phyloP scores from a whole-genome alignment of 2,329 filamentous ascomycete species.

The Stenocarpella maydis region DNA sequence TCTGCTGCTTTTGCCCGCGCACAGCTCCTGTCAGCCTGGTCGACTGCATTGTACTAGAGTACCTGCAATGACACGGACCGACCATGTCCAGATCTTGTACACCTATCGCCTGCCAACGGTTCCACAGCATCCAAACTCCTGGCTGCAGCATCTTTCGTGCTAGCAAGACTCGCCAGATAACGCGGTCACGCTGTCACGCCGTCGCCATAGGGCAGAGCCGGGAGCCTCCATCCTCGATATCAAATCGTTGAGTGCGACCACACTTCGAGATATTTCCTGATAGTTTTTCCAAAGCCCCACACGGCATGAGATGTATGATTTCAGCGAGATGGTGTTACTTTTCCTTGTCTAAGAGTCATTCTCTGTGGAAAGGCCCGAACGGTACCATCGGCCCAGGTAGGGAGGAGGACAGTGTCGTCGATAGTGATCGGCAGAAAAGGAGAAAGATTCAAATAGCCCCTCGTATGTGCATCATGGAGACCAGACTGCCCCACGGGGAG shows the following conservation, averaged over 20 bases:
- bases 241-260: constrained; percentile 26
- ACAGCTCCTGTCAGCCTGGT: background rate
- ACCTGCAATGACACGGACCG: background rate
- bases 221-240: constrained; percentile 2
- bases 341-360: constrained; percentile 21
- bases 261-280: background rate
- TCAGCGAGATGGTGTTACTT: constrained; percentile 13
- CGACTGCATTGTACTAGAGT: background rate
- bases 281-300: background rate
- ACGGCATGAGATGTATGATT: constrained; percentile 1
- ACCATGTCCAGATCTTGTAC: constrained; percentile 1
- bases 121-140: background rate
- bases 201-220: constrained; percentile 19
- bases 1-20: constrained; percentile 6
- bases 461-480: constrained; percentile 10
- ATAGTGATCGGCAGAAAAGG: constrained; percentile 25
- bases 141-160: constrained; percentile 16
- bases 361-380: constrained; percentile 4
- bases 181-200: background rate
- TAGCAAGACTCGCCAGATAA: constrained; percentile 9
- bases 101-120: background rate
- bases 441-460: constrained; percentile 26
- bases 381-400: background rate
- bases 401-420: constrained; percentile 17
- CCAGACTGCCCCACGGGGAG: constrained; percentile 21